Conservation (phyloP, 108 stramenopile species). For the Skeletonema costatum region DNA sequence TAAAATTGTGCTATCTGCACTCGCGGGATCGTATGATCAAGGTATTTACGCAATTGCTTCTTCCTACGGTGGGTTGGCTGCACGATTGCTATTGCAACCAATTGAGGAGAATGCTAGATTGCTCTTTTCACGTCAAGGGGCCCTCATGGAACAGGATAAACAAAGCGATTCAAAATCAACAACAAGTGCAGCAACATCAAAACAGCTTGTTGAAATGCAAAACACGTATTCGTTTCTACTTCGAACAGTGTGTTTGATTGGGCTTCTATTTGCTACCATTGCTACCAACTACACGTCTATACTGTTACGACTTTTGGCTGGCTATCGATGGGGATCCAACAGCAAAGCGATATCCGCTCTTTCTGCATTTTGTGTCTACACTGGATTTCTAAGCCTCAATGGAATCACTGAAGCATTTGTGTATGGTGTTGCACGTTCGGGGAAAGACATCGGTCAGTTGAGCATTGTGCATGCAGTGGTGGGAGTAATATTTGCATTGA, state of each 20-base stretch:
- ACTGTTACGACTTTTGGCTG: slow-evolving; percentile 70
- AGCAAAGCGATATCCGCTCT: slow-evolving; percentile 71
- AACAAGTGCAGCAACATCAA: background rate
- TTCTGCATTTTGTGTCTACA: slow-evolving; percentile 92
- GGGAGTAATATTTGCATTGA: slow-evolving; percentile 71
- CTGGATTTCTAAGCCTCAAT: slow-evolving; percentile 88
- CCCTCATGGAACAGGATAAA: slow-evolving; percentile 10
- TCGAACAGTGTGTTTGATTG: slow-evolving; percentile 76
- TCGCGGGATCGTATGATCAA: slow-evolving; percentile 72
- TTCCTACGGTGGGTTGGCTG: slow-evolving; percentile 75
- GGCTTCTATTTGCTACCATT: slow-evolving; percentile 70
- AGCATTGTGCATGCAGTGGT: slow-evolving; percentile 67
- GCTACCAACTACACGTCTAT: slow-evolving; percentile 82
- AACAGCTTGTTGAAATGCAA: background rate
- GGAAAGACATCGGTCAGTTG: slow-evolving; percentile 63
- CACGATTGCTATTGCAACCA: slow-evolving; percentile 86
- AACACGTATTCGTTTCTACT: slow-evolving; percentile 63
- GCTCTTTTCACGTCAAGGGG: slow-evolving; percentile 70
- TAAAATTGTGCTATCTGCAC: slow-evolving; percentile 67
- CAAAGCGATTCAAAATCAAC: background rate
- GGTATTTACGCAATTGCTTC: slow-evolving; percentile 87
- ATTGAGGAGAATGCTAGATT: slow-evolving; percentile 89
- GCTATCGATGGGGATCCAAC: slow-evolving; percentile 72
- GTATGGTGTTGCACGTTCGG: slow-evolving; percentile 70
- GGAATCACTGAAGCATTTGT: slow-evolving; percentile 96